A percentile compares a stretch with the other conserved stretches of the same genome.
Evolutionary conservation across 495 filamentous ascomycete species (phyloP).

Genomic region (Penicillium bialowiezense): DNA sequence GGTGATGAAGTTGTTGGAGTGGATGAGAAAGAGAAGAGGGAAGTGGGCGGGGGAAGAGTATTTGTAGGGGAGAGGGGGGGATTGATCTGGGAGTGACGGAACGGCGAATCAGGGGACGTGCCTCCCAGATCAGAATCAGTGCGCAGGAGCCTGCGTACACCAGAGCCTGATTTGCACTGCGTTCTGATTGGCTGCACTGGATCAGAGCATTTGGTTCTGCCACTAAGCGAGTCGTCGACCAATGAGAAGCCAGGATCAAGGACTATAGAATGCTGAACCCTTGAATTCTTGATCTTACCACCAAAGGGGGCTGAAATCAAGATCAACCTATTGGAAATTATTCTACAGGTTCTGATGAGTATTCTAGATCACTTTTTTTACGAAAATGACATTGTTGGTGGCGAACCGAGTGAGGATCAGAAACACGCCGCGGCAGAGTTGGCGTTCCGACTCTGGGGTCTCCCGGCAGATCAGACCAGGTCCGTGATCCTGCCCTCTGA

Average conservation of each 20-base stretch:
- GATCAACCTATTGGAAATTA: slow-evolving; percentile 16
- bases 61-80: slow-evolving; percentile 44
- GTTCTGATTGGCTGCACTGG: slow-evolving; percentile 20
- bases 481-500: slow-evolving; percentile 33
- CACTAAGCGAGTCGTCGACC: slow-evolving; percentile 44
- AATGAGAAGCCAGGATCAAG: slow-evolving; percentile 45
- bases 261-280: slow-evolving; percentile 30
- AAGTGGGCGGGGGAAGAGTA: slow-evolving; percentile 48
- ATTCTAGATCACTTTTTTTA: slow-evolving; percentile 3
- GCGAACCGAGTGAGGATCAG: slow-evolving; percentile 28
- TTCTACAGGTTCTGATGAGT: slow-evolving; percentile 15
- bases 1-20: slow-evolving; percentile 30
- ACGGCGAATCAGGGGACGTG: slow-evolving; percentile 18
- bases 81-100: slow-evolving; percentile 38
- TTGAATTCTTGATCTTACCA: slow-evolving; percentile 37
- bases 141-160: slow-evolving; percentile 36
- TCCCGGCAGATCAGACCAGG: slow-evolving; percentile 32
- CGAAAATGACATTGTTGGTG: slow-evolving; percentile 26
- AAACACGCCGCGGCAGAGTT: slow-evolving; percentile 3
- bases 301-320: slow-evolving; percentile 15
- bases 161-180: slow-evolving; percentile 24
- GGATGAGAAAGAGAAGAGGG: slow-evolving; percentile 50
- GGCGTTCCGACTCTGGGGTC: slow-evolving; percentile 26
- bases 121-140: slow-evolving; percentile 32
- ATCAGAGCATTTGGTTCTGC: slow-evolving; percentile 4